Percentiles rank a stretch among this genome's conserved stretches.
Conservation (phyloP, 2,329 filamentous ascomycete species). For the Pseudofabraea citricarpa region DNA sequence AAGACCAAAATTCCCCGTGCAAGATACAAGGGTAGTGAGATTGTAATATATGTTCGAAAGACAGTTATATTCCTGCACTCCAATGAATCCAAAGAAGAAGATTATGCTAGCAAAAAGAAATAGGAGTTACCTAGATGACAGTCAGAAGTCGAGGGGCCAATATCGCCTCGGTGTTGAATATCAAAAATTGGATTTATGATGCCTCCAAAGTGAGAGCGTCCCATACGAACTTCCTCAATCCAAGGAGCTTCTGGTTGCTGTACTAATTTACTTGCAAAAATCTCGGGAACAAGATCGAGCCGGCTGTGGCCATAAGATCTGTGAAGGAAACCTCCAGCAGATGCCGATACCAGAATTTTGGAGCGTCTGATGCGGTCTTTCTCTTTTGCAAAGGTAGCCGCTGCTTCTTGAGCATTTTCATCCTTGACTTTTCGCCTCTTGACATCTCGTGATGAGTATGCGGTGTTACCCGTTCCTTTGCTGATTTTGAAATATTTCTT, state of each 20-base stretch:
- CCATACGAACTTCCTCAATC: not conserved
- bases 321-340: conserved; percentile 16
- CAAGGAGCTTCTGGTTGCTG: not conserved
- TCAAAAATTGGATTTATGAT: conserved; percentile 9
- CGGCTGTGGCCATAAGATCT: conserved; percentile 13
- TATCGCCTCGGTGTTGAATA: conserved; percentile 2
- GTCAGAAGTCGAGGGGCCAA: not conserved
- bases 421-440: conserved; percentile 47
- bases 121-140: not conserved
- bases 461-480: conserved; percentile 37
- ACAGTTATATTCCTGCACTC: not conserved
- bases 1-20: too few species aligned
- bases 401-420: conserved; percentile 10
- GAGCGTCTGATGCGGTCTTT: conserved; percentile 17
- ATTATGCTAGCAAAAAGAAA: too few species aligned
- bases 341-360: conserved; percentile 9
- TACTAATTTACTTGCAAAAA: conserved; percentile 13
- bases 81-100: not conserved
- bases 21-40: too few species aligned
- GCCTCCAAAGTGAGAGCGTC: not conserved
- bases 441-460: conserved; percentile 54
- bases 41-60: not conserved
- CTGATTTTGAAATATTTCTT: conserved; percentile 67
- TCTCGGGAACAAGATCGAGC: conserved; percentile 6
- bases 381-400: conserved; percentile 5